Percentiles rank a stretch among this genome's conserved stretches.
These are phyloP conservation scores for Pisolithus orientalis DNA, from an alignment of 768 basidiomycete species.

Conservation along the genomic window DNA sequence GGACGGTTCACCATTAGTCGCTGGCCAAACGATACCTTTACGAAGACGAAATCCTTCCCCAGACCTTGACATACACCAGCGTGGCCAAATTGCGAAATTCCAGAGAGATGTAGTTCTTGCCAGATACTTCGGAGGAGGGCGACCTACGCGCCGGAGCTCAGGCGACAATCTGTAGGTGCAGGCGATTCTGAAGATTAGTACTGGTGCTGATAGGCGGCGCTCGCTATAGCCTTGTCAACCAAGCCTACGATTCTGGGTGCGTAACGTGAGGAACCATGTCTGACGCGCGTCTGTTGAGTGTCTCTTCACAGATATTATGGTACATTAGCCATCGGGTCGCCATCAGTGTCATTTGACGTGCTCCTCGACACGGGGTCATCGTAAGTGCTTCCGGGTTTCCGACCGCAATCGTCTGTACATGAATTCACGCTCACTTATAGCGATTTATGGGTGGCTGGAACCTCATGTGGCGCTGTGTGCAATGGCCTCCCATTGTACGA, in stretches of 20 bases:
- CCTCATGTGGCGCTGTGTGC: constrained; percentile 27
- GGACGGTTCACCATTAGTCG: not conserved
- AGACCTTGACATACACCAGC: constrained; percentile 3
- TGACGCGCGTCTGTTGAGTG: constrained; percentile 1
- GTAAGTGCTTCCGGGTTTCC: constrained; percentile 10
- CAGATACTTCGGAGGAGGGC: constrained; percentile 40
- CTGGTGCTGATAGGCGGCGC: constrained; percentile 1
- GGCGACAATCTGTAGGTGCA: constrained; percentile 47
- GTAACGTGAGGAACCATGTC: constrained; percentile 5
- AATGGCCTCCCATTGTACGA: constrained; percentile 26
- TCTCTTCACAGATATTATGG: constrained; percentile 28
- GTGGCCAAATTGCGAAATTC: constrained; percentile 31
- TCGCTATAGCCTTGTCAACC: constrained; percentile 49
- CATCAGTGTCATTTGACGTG: constrained; percentile 39
- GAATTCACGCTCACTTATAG: constrained; percentile 5
- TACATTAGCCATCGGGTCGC: constrained; percentile 39
- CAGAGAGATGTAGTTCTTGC: constrained; percentile 36
- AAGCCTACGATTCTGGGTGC: constrained; percentile 60
- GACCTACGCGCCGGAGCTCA: constrained; percentile 32
- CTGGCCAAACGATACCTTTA: constrained; percentile 18
- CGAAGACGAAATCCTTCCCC: constrained; percentile 8
- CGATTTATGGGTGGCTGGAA: constrained; percentile 47
- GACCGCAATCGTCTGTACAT: not conserved
- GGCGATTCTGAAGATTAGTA: not conserved
- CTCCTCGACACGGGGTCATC: constrained; percentile 49